Evolutionary conservation across 2,329 filamentous ascomycete genomes (phyloP).

Genomic region (Sporothrix curviconia): DNA sequence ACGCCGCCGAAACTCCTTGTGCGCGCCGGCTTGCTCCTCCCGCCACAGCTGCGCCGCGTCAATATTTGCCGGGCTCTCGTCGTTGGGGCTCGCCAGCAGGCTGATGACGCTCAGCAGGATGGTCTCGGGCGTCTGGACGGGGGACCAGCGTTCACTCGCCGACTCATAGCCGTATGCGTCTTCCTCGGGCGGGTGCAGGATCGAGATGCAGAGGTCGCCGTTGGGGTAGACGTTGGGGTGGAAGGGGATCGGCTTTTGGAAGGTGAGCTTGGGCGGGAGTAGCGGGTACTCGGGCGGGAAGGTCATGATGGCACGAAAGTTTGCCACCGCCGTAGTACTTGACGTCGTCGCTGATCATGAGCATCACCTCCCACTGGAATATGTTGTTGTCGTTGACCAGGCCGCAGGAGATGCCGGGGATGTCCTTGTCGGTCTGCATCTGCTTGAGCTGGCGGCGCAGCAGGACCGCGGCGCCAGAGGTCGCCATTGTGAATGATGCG

Average conservation of each 20-base stretch:
- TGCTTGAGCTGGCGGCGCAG: constrained; percentile 83
- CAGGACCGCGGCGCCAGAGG: constrained; percentile 43
- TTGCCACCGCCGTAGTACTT: constrained; percentile 90
- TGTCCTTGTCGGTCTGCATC: constrained; percentile 85
- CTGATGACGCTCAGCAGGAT: constrained; percentile 89
- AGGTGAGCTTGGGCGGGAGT: constrained; percentile 81
- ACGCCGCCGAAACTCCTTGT: constrained; percentile 68
- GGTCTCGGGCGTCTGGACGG: constrained; percentile 90
- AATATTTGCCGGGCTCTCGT: constrained; percentile 91
- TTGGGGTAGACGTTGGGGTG: constrained; percentile 90
- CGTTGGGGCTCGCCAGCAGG: constrained; percentile 86
- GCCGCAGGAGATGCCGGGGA: constrained; percentile 90
- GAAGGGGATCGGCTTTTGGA: constrained; percentile 75
- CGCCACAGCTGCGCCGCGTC: constrained; percentile 86
- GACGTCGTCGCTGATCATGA: constrained; percentile 94
- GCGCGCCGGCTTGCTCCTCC: constrained; percentile 58
- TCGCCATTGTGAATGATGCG: constrained; percentile 10
- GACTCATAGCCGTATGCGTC: constrained; percentile 91
- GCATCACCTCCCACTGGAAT: constrained; percentile 98
- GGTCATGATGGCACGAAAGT: constrained; percentile 77
- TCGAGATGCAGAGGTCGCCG: constrained; percentile 92
- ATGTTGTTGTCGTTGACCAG: constrained; percentile 79
- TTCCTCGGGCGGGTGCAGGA: constrained; percentile 90
- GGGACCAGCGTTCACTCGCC: constrained; percentile 85
- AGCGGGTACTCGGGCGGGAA: constrained; percentile 86